Evolutionary conservation across 805 yeast genomes (phyloP).

Genomic region (Starmerella stellata): DNA sequence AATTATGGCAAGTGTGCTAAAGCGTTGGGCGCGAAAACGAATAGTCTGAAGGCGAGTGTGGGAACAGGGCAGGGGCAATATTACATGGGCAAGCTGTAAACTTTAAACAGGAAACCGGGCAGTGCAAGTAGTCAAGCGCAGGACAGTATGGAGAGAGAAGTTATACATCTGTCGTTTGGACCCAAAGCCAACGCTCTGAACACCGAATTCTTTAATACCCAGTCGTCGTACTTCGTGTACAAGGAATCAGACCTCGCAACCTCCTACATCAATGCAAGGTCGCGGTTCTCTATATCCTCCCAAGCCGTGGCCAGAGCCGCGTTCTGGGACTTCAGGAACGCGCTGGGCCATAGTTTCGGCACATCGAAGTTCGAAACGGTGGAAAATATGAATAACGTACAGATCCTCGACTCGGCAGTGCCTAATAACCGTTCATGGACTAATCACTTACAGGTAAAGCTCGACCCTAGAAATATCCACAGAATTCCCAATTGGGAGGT

Average conservation of each 20-base stretch:
- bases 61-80: too few relatives aligned
- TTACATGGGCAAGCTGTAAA: too few relatives aligned
- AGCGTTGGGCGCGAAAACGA: too few relatives aligned
- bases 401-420: background rate
- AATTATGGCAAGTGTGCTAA: too few relatives aligned
- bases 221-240: slow-evolving; percentile 49
- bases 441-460: slow-evolving; percentile 52
- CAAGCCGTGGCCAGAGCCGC: slow-evolving; percentile 68
- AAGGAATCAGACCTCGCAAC: slow-evolving; percentile 16
- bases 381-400: background rate
- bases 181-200: slow-evolving; percentile 57
- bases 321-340: slow-evolving; percentile 65
- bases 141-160: slow-evolving; percentile 36
- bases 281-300: slow-evolving; percentile 32
- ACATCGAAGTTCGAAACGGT: background rate
- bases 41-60: too few relatives aligned
- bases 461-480: slow-evolving; percentile 41
- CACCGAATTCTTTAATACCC: slow-evolving; percentile 66
- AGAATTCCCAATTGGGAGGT: slow-evolving; percentile 43
- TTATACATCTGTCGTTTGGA: slow-evolving; percentile 54
- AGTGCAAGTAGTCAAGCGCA: too few relatives aligned
- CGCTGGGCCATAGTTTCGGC: slow-evolving; percentile 35
- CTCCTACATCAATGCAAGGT: slow-evolving; percentile 28
- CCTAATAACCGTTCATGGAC: slow-evolving; percentile 63
- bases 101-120: too few relatives aligned